phyloP scores from a whole-genome alignment of 805 yeast species.

The Spathaspora hagerdaliae region DNA sequence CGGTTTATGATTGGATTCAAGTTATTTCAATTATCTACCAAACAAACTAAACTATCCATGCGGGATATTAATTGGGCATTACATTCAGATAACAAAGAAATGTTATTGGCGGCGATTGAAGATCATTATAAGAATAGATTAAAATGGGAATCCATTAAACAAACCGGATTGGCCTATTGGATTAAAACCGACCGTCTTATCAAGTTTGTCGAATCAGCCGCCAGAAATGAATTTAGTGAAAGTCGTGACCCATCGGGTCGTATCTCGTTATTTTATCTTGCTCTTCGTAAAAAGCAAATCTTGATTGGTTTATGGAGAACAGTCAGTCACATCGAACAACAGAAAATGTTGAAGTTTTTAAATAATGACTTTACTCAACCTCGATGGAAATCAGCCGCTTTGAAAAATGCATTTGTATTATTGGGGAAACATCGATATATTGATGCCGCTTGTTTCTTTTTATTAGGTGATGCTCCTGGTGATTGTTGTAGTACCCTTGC shows the following conservation, averaged over 20 bases:
- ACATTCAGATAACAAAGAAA: slow-evolving; percentile 73
- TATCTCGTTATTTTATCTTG: slow-evolving; percentile 72
- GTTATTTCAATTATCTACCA: slow-evolving; percentile 48
- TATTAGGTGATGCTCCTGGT: slow-evolving; percentile 67
- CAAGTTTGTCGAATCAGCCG: slow-evolving; percentile 59
- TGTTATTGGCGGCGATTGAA: slow-evolving; percentile 50
- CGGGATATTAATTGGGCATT: slow-evolving; percentile 87
- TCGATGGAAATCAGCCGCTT: slow-evolving; percentile 85
- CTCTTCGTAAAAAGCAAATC: slow-evolving; percentile 72
- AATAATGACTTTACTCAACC: slow-evolving; percentile 68
- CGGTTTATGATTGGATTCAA: slow-evolving; percentile 69
- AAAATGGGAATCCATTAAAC: slow-evolving; percentile 58
- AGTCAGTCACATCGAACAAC: slow-evolving; percentile 72
- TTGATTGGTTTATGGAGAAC: slow-evolving; percentile 82
- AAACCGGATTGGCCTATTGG: slow-evolving; percentile 75
- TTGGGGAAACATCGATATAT: slow-evolving; percentile 81
- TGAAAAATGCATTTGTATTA: slow-evolving; percentile 87
- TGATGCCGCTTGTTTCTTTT: slow-evolving; percentile 87
- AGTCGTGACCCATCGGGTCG: slow-evolving; percentile 64
- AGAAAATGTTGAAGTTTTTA: slow-evolving; percentile 74
- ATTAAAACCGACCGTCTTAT: slow-evolving; percentile 25
- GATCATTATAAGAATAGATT: slow-evolving; percentile 41
- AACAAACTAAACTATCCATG: slow-evolving; percentile 58
- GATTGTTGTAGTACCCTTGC: slow-evolving; percentile 78
- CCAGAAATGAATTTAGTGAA: slow-evolving; percentile 63